A percentile compares a stretch with the other conserved stretches of the same genome.
These are phyloP conservation scores for Tilletiopsis washingtonensis DNA, from an alignment of 1,284 basidiomycete species.

Conservation along the genomic window DNA sequence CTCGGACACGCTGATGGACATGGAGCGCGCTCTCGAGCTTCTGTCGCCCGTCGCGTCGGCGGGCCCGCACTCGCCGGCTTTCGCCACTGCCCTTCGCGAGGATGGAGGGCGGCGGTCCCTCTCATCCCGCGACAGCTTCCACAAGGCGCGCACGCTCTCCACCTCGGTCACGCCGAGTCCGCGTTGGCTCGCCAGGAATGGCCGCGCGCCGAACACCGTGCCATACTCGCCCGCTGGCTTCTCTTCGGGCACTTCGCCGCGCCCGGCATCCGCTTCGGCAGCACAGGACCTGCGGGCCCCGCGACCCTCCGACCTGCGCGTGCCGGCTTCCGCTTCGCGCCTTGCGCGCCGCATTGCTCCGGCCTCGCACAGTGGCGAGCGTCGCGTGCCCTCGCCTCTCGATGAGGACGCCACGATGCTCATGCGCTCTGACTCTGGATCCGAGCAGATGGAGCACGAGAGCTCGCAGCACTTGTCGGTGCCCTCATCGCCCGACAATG, in stretches of 20 bases:
- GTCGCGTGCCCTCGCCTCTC: too few species aligned
- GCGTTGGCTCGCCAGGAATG: constrained; percentile 17
- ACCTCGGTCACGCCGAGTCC: constrained; percentile 32
- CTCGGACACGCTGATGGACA: constrained; percentile 25
- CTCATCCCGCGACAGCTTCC: constrained; percentile 27
- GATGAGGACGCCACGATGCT: too few species aligned
- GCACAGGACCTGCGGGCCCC: not conserved
- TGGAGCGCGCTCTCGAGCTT: constrained; percentile 29
- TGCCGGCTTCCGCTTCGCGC: not conserved
- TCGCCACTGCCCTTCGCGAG: constrained; percentile 11
- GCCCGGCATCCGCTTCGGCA: constrained; percentile 24
- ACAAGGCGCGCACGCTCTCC: constrained; percentile 25
- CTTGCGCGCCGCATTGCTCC: too few species aligned
- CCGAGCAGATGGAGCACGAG: too few species aligned
- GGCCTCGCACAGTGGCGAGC: too few species aligned
- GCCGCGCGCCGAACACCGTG: constrained; percentile 8
- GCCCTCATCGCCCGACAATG: too few species aligned
- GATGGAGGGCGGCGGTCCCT: constrained; percentile 1
- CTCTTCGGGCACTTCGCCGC: constrained; percentile 16
- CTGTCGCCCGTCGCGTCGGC: constrained; percentile 23
- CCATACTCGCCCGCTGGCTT: constrained; percentile 5
- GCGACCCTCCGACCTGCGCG: not conserved
- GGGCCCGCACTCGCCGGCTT: constrained; percentile 9
- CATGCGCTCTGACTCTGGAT: too few species aligned
- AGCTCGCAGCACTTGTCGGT: too few species aligned